phyloP scores from a whole-genome alignment of 140 eudicot species.

The Senecio squalidus region DNA sequence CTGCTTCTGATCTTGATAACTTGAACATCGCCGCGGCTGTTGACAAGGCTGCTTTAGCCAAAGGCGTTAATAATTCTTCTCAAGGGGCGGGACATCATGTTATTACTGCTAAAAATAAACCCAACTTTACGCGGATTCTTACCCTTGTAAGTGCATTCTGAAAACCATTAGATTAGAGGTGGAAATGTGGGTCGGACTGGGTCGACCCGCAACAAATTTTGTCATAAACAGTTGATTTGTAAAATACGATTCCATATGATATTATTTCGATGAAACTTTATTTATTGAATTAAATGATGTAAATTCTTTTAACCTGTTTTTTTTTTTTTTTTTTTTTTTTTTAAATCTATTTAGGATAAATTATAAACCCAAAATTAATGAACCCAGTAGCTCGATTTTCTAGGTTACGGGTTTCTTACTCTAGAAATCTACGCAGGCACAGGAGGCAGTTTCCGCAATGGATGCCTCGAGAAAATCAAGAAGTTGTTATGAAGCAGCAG shows the following conservation, averaged over 20 bases:
- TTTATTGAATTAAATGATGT: too few species aligned
- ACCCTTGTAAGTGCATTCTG: slow-evolving; percentile 53
- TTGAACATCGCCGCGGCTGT: slow-evolving; percentile 47
- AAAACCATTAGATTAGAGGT: neutral
- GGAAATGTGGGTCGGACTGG: neutral
- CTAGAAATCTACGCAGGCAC: slow-evolving; percentile 48
- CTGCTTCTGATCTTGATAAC: slow-evolving; percentile 95
- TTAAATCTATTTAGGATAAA: too few species aligned
- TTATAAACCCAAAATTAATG: neutral
- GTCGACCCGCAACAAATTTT: neutral
- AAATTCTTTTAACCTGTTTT: too few species aligned
- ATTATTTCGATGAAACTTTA: too few species aligned
- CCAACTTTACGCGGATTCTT: slow-evolving; percentile 57
- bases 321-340: too few species aligned
- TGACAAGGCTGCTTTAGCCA: slow-evolving; percentile 54
- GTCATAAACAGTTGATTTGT: too few species aligned
- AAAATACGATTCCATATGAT: too few species aligned
- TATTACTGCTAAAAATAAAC: slow-evolving; percentile 57
- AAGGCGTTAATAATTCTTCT: slow-evolving; percentile 55
- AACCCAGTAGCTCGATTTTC: neutral
- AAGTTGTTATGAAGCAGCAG: slow-evolving; percentile 56
- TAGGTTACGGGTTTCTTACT: slow-evolving; percentile 3
- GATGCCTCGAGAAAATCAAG: slow-evolving; percentile 88
- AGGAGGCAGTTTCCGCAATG: slow-evolving; percentile 72
- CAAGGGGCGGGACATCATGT: slow-evolving; percentile 70